Evolutionary conservation across 441 rosid genomes (phyloP).

Genomic region (Eruca vesicaria): DNA sequence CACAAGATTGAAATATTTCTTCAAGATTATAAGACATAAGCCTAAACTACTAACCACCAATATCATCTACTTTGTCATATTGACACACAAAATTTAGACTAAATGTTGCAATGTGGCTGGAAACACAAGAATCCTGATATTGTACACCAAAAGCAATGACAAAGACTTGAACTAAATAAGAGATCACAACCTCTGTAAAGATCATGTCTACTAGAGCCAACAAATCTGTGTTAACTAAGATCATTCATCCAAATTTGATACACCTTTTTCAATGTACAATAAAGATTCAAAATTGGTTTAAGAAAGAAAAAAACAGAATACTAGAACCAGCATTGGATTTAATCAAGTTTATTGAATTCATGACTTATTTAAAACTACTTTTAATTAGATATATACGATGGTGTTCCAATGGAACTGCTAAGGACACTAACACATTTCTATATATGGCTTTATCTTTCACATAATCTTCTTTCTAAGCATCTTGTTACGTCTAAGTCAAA

Average conservation of each 20-base stretch:
- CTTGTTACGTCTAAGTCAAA: conserved; percentile 64
- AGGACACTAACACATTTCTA: too few relatives aligned
- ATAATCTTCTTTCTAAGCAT: too few relatives aligned
- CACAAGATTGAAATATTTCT: background rate
- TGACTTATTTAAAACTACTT: background rate
- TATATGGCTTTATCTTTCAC: too few relatives aligned
- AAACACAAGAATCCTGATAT: background rate
- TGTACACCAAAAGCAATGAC: background rate
- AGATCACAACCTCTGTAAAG: background rate
- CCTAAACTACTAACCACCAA: background rate
- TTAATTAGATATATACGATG: too few relatives aligned
- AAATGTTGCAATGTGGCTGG: background rate
- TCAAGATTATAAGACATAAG: too few relatives aligned
- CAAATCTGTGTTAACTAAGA: background rate
- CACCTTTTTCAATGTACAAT: too few relatives aligned
- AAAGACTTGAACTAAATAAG: background rate
- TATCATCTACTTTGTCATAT: background rate
- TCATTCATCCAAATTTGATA: too few relatives aligned
- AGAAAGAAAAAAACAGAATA: too few relatives aligned
- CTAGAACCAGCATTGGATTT: too few relatives aligned
- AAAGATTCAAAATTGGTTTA: too few relatives aligned
- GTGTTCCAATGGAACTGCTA: background rate
- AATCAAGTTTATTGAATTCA: too few relatives aligned
- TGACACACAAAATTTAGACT: background rate
- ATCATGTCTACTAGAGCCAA: background rate